These are phyloP conservation scores for Saccharomycopsis amapae DNA, from an alignment of 805 yeast genomes.

Conservation along the genomic window DNA sequence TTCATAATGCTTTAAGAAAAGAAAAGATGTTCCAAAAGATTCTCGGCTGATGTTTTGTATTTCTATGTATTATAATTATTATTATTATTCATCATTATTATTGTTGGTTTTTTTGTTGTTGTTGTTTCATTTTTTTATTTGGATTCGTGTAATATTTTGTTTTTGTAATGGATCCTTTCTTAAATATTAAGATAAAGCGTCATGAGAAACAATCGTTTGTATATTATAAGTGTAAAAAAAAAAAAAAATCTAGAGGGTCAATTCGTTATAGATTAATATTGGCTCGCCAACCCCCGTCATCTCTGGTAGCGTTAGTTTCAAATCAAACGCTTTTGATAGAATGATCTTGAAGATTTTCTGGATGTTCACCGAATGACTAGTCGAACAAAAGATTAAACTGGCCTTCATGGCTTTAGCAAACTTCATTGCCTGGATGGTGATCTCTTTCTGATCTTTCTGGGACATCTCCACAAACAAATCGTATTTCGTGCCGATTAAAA, in stretches of 20 bases:
- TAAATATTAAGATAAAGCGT: too few species aligned
- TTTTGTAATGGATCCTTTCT: too few species aligned
- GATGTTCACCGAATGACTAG: constrained; percentile 85
- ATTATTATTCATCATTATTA: too few species aligned
- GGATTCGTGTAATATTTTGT: too few species aligned
- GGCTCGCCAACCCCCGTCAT: constrained; percentile 88
- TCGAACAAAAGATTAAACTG: constrained; percentile 76
- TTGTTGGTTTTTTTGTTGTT: too few species aligned
- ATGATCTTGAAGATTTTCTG: constrained; percentile 91
- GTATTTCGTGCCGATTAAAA: constrained; percentile 88
- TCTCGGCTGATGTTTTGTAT: constrained; percentile 9
- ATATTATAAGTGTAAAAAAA: background rate
- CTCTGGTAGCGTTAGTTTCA: constrained; percentile 77
- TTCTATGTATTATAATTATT: too few species aligned
- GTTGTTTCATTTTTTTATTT: too few species aligned
- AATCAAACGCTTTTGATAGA: constrained; percentile 83
- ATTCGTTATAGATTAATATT: constrained; percentile 54
- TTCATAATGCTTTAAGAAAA: constrained; percentile 48
- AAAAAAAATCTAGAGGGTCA: background rate
- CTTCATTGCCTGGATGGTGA: constrained; percentile 73
- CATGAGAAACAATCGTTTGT: background rate
- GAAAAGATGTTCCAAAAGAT: constrained; percentile 34
- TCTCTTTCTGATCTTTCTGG: constrained; percentile 72
- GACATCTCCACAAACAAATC: constrained; percentile 78
- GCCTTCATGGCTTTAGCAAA: constrained; percentile 90